Conservation (phyloP, 306 rosid species). For the Sophora flavescens region DNA sequence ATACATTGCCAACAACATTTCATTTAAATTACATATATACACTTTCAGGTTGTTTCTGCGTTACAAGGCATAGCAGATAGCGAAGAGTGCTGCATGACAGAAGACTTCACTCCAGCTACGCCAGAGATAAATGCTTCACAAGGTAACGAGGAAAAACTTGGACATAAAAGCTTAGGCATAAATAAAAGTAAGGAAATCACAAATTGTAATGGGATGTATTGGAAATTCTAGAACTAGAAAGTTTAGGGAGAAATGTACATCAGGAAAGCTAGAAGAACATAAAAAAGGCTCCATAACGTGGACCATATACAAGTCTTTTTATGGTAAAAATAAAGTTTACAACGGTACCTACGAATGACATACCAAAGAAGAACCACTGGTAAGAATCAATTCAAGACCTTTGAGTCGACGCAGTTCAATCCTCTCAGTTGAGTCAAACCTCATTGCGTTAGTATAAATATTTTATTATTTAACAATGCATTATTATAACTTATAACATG, state of each 20-base stretch:
- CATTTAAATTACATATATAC: not conserved
- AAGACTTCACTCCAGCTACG: constrained; percentile 26
- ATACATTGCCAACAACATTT: constrained; percentile 20
- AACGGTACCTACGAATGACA: not conserved
- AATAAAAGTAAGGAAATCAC: not conserved
- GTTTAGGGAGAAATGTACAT: no score
- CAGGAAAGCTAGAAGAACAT: no score
- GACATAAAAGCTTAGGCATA: not conserved
- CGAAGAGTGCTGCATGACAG: constrained; percentile 26
- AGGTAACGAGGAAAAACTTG: constrained; percentile 34
- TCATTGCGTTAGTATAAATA: not conserved
- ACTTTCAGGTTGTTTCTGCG: constrained; percentile 57
- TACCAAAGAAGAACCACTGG: not conserved
- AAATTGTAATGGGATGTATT: not conserved
- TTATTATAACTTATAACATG: not conserved
- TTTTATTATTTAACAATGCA: not conserved
- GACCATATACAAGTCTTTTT: not conserved
- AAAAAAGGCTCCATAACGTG: no score
- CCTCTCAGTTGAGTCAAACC: constrained; percentile 11
- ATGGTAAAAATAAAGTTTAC: not conserved
- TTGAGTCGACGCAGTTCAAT: constrained; percentile 4
- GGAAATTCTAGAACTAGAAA: no score
- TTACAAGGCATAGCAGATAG: constrained; percentile 52
- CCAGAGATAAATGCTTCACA: constrained; percentile 29
- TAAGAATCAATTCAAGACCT: not conserved